Conservation (phyloP, 306 rosid species). For the Dalbergia oliveri region DNA sequence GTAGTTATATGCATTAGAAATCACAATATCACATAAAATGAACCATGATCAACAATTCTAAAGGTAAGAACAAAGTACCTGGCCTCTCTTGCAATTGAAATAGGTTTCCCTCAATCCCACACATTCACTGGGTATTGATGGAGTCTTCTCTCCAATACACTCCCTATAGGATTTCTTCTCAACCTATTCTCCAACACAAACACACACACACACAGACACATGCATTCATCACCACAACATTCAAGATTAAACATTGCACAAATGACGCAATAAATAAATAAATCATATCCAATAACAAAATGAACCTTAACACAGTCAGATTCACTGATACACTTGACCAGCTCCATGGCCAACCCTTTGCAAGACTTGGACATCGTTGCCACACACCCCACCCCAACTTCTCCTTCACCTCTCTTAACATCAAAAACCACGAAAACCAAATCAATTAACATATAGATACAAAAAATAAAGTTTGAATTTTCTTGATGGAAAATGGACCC, state of each 20-base stretch:
- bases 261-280: background rate
- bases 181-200: slow-evolving; percentile 57
- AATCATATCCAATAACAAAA: slow-evolving; percentile 17
- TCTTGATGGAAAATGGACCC: background rate
- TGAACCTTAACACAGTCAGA: slow-evolving; percentile 86
- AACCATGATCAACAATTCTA: slow-evolving; percentile 22
- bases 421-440: background rate
- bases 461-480: background rate
- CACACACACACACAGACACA: slow-evolving; percentile 24
- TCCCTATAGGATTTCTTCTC: slow-evolving; percentile 76
- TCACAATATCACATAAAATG: slow-evolving; percentile 12
- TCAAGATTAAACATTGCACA: slow-evolving; percentile 41
- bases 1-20: slow-evolving; percentile 20
- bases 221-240: slow-evolving; percentile 1
- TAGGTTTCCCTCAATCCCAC: slow-evolving; percentile 94
- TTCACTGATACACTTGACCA: slow-evolving; percentile 93
- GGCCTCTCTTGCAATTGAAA: slow-evolving; percentile 99
- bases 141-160: slow-evolving; percentile 89
- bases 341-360: slow-evolving; percentile 85
- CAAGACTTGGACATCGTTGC: slow-evolving; percentile 88
- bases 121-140: slow-evolving; percentile 88
- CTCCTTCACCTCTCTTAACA: slow-evolving; percentile 21
- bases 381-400: slow-evolving; percentile 27
- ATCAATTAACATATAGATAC: background rate
- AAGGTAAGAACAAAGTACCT: slow-evolving; percentile 55